Evolutionary conservation across 2,329 filamentous ascomycete species (phyloP).

Genomic region (Penicillium sp.): DNA sequence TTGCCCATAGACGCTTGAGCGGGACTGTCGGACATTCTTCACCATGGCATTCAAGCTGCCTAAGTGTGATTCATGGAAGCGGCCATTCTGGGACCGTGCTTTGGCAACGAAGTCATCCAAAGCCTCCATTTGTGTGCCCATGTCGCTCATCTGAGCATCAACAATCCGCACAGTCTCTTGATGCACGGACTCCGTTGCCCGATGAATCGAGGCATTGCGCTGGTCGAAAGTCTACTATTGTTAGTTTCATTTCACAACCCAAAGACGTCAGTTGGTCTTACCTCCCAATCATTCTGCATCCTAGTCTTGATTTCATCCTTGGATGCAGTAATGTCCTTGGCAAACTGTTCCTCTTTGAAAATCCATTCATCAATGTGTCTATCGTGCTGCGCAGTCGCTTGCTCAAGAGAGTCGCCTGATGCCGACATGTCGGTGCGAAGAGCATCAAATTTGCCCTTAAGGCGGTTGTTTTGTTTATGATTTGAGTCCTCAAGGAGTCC

Average conservation of each 20-base stretch:
- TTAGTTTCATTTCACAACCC: conserved; percentile 22
- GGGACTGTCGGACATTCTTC: conserved; percentile 68
- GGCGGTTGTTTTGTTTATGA: conserved; percentile 68
- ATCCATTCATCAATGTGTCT: conserved; percentile 74
- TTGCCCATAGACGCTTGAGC: conserved; percentile 67
- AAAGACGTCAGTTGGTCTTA: conserved; percentile 43
- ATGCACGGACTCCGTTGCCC: conserved; percentile 81
- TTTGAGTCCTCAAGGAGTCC: conserved; percentile 72
- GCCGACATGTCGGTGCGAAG: conserved; percentile 65
- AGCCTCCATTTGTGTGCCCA: conserved; percentile 83
- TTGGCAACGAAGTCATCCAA: conserved; percentile 87
- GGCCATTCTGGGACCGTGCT: conserved; percentile 75
- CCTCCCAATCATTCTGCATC: conserved; percentile 82
- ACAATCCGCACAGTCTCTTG: conserved; percentile 87
- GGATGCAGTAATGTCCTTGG: conserved; percentile 69
- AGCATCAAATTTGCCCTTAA: conserved; percentile 61
- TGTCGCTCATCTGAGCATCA: conserved; percentile 80
- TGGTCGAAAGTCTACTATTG: conserved; percentile 63
- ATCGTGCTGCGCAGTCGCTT: conserved; percentile 64
- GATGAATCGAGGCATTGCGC: conserved; percentile 78
- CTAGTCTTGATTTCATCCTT: conserved; percentile 75
- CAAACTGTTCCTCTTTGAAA: conserved; percentile 63
- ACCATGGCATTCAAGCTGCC: conserved; percentile 66
- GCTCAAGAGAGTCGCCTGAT: conserved; percentile 64
- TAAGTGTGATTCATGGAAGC: conserved; percentile 69